phyloP scores from a whole-genome alignment of 352 stramenopile species.

The Phytopythium delawarense region DNA sequence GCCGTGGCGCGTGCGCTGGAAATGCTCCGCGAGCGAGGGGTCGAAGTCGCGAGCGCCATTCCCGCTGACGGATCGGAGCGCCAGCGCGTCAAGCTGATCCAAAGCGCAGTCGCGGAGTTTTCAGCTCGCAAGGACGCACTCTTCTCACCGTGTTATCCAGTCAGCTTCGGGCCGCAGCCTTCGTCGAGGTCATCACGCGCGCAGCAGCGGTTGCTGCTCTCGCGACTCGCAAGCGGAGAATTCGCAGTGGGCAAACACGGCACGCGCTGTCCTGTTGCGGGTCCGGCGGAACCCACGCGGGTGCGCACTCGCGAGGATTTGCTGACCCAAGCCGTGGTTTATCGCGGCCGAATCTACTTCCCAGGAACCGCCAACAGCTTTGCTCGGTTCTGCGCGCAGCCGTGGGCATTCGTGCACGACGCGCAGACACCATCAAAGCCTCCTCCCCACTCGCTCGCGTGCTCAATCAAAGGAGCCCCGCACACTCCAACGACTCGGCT shows the following conservation, averaged over 20 bases:
- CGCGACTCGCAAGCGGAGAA: slow-evolving; percentile 35
- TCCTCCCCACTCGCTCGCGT: slow-evolving; percentile 26
- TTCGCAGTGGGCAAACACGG: slow-evolving; percentile 51
- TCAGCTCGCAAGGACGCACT: slow-evolving; percentile 33
- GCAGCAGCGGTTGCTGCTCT: slow-evolving; percentile 5
- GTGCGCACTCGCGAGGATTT: slow-evolving; percentile 6
- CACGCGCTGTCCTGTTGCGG: slow-evolving; percentile 34
- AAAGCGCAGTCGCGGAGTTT: slow-evolving; percentile 21
- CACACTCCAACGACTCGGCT: slow-evolving; percentile 32
- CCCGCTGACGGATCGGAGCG: slow-evolving; percentile 22
- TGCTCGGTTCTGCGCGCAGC: background rate
- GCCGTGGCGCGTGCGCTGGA: slow-evolving; percentile 29
- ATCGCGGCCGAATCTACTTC: slow-evolving; percentile 66
- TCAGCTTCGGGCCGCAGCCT: background rate
- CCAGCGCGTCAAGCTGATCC: slow-evolving; percentile 30
- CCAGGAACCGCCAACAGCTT: slow-evolving; percentile 2
- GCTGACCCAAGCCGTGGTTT: slow-evolving; percentile 19
- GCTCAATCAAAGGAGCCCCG: slow-evolving; percentile 34
- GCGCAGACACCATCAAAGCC: background rate
- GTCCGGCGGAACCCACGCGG: slow-evolving; percentile 5
- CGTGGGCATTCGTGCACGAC: slow-evolving; percentile 2
- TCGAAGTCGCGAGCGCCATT: slow-evolving; percentile 26
- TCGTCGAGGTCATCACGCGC: background rate
- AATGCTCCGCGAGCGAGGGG: slow-evolving; percentile 27
- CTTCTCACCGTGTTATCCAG: slow-evolving; percentile 39